phyloP scores from a whole-genome alignment of 73 alveolate genomes.

The Durusdinium trenchii region DNA sequence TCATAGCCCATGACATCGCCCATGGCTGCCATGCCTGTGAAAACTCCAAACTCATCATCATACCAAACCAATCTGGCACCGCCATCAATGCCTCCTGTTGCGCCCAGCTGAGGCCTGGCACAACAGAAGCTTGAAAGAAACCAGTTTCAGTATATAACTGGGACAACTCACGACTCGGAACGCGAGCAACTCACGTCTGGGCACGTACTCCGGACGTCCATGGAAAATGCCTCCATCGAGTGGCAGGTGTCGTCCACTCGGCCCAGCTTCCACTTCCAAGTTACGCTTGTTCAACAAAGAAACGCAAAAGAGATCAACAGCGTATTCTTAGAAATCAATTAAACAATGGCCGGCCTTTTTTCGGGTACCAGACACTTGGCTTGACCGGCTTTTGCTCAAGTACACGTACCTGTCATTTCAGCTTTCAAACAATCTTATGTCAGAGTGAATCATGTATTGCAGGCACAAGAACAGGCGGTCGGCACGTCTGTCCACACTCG shows the following conservation, averaged over 20 bases:
- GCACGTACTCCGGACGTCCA: conserved; percentile 78
- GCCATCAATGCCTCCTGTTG: conserved; percentile 39
- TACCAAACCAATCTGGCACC: not conserved
- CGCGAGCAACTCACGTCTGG: not conserved
- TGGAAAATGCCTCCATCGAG: conserved; percentile 40
- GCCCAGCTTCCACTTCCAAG: not conserved
- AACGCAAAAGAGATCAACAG: too few relatives aligned
- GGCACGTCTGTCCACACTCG: conserved; percentile 89
- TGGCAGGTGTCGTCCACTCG: not conserved
- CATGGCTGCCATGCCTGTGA: conserved; percentile 13
- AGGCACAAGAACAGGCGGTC: too few relatives aligned
- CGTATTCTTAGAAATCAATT: not conserved
- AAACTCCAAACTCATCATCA: not conserved
- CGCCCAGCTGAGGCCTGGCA: conserved; percentile 80
- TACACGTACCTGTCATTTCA: conserved; percentile 54
- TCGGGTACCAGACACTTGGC: conserved; percentile 75
- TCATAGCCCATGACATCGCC: conserved; percentile 58
- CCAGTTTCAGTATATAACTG: too few relatives aligned
- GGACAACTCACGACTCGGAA: not conserved
- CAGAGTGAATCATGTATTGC: too few relatives aligned
- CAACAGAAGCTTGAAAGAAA: not conserved
- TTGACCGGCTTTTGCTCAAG: conserved; percentile 75
- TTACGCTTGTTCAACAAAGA: not conserved
- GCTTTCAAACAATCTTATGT: not conserved
- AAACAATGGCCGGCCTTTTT: conserved; percentile 27